Evolutionary conservation across 1,284 basidiomycete genomes (phyloP).

Genomic region (Heliocybe sulcata): DNA sequence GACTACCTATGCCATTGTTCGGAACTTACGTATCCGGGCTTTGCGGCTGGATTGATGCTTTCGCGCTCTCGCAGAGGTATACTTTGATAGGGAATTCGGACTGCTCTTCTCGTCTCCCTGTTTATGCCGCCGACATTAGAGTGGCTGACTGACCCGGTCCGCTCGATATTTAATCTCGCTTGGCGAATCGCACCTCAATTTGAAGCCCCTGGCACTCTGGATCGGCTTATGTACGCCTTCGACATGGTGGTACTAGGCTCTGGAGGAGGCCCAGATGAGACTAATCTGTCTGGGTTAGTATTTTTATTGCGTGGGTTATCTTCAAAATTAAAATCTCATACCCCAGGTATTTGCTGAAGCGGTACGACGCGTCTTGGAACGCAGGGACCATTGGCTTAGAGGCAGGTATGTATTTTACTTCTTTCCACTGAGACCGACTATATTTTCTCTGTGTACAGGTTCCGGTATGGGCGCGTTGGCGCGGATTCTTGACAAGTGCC

Average conservation of each 20-base stretch:
- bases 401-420: slow-evolving; percentile 43
- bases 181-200: background rate
- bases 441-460: slow-evolving; percentile 28
- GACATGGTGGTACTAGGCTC: slow-evolving; percentile 69
- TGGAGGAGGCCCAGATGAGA: slow-evolving; percentile 72
- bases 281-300: slow-evolving; percentile 65
- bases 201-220: background rate
- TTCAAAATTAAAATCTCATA: slow-evolving; percentile 3
- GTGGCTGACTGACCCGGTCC: background rate
- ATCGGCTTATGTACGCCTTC: slow-evolving; percentile 35
- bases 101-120: background rate
- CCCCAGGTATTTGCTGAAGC: slow-evolving; percentile 66
- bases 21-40: background rate
- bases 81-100: too few relatives aligned
- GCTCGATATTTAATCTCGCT: background rate
- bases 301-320: slow-evolving; percentile 4
- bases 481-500: slow-evolving; percentile 42
- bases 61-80: too few relatives aligned
- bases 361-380: slow-evolving; percentile 46
- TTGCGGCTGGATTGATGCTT: background rate
- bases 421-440: background rate
- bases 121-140: background rate
- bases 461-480: slow-evolving; percentile 64
- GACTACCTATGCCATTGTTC: background rate
- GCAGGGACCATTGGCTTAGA: slow-evolving; percentile 68